These are phyloP conservation scores for Diaporthe sp. DNA, from an alignment of 2,329 filamentous ascomycete species.

Conservation along the genomic window DNA sequence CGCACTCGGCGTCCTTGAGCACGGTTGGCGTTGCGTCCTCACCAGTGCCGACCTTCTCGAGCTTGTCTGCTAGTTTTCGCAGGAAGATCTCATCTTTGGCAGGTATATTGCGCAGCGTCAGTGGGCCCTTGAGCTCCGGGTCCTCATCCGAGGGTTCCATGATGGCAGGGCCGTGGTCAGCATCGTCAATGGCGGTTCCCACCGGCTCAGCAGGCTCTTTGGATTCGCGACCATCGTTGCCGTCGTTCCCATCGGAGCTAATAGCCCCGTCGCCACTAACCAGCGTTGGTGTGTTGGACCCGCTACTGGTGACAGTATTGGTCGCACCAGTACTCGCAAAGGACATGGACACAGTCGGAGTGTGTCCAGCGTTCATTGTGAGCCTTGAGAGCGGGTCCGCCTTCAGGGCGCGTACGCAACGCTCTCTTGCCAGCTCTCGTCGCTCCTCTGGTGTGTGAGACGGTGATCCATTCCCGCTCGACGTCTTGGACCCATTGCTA, in stretches of 20 bases:
- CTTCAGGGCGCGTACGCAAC: constrained; percentile 51
- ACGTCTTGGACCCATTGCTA: constrained; percentile 46
- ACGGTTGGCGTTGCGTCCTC: constrained; percentile 63
- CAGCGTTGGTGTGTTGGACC: constrained; percentile 55
- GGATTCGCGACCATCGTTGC: constrained; percentile 33
- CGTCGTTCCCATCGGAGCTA: constrained; percentile 38
- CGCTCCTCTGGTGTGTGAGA: constrained; percentile 32
- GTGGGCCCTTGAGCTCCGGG: constrained; percentile 62
- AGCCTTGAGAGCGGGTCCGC: constrained; percentile 66
- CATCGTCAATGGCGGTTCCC: constrained; percentile 33
- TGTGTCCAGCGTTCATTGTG: constrained; percentile 75
- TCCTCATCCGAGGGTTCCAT: constrained; percentile 60
- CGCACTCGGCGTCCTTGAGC: constrained; percentile 44
- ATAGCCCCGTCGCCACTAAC: constrained; percentile 43
- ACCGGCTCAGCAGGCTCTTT: constrained; percentile 44
- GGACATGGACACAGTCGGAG: constrained; percentile 72
- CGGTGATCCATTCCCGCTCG: constrained; percentile 47
- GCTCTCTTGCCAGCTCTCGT: constrained; percentile 32
- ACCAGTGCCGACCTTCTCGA: constrained; percentile 63
- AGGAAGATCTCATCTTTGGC: constrained; percentile 70
- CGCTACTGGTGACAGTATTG: constrained; percentile 57
- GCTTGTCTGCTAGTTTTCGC: constrained; percentile 63
- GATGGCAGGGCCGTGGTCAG: constrained; percentile 45
- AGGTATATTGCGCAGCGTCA: constrained; percentile 69
- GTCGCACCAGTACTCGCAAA: constrained; percentile 57